Conservation (phyloP, 352 stramenopile genomes). For the Globisporangium okanoganense region DNA sequence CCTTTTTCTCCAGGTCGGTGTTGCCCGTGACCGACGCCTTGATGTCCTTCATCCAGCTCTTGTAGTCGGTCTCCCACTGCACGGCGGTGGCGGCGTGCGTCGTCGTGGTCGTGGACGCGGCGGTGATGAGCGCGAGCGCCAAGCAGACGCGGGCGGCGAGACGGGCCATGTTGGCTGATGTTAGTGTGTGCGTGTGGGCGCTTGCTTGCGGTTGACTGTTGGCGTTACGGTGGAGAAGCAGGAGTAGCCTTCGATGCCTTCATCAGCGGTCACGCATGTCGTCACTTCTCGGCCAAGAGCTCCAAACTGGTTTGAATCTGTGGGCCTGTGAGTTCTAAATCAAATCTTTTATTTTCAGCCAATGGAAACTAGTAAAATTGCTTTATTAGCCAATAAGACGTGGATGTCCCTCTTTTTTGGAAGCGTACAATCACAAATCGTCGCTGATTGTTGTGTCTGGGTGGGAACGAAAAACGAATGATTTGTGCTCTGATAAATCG, state of each 20-base stretch:
- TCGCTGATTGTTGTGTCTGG: neutral
- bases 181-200: neutral
- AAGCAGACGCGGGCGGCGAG: constrained; percentile 1
- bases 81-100: neutral
- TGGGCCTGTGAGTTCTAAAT: neutral
- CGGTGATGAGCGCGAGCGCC: constrained; percentile 3
- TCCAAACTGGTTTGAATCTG: constrained; percentile 3
- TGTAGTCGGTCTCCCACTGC: constrained; percentile 11
- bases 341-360: neutral
- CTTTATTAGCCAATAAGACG: neutral
- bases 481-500: neutral
- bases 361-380: neutral
- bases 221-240: neutral
- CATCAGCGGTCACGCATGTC: neutral
- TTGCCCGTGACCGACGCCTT: constrained; percentile 7
- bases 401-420: neutral
- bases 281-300: neutral
- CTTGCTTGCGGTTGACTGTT: neutral
- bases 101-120: neutral
- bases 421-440: neutral
- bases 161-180: neutral
- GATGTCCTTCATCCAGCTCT: constrained; percentile 13
- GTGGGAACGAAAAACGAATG: neutral
- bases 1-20: neutral
- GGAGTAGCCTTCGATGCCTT: neutral